phyloP scores from a whole-genome alignment of 2,329 filamentous ascomycete species.

The Aspergillus ochraceus region DNA sequence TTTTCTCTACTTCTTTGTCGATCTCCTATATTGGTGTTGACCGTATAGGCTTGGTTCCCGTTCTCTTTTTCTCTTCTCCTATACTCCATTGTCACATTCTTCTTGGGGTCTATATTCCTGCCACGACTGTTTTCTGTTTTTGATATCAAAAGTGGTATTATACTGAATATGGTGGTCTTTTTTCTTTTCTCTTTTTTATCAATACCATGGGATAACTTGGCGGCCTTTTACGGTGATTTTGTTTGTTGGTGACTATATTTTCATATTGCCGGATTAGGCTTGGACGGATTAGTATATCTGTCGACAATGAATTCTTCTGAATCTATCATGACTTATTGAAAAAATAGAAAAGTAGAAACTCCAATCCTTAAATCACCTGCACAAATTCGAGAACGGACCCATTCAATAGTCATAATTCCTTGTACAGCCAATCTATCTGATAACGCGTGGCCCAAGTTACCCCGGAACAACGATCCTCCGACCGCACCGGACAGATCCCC shows the following conservation, averaged over 20 bases:
- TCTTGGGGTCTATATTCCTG: too few relatives aligned
- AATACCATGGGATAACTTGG: background rate
- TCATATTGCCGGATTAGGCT: background rate
- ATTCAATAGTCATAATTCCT: too few relatives aligned
- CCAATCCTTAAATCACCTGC: too few relatives aligned
- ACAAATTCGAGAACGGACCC: too few relatives aligned
- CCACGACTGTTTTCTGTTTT: background rate
- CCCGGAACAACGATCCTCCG: constrained; percentile 33
- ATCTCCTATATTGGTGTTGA: background rate
- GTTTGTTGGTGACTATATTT: background rate
- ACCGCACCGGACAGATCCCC: constrained; percentile 15
- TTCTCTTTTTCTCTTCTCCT: background rate
- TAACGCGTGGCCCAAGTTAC: constrained; percentile 1
- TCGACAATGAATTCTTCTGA: background rate
- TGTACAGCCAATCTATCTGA: background rate
- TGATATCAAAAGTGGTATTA: background rate
- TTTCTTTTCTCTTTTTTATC: background rate
- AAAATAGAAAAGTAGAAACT: background rate
- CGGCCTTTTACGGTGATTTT: background rate
- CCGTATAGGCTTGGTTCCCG: background rate
- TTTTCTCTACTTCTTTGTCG: constrained; percentile 1
- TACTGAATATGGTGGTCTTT: background rate
- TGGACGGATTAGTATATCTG: background rate
- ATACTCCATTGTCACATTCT: background rate
- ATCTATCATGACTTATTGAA: background rate